Evolutionary conservation across 78 protist species (phyloP).

Genomic region (Goniomonas avonlea): DNA sequence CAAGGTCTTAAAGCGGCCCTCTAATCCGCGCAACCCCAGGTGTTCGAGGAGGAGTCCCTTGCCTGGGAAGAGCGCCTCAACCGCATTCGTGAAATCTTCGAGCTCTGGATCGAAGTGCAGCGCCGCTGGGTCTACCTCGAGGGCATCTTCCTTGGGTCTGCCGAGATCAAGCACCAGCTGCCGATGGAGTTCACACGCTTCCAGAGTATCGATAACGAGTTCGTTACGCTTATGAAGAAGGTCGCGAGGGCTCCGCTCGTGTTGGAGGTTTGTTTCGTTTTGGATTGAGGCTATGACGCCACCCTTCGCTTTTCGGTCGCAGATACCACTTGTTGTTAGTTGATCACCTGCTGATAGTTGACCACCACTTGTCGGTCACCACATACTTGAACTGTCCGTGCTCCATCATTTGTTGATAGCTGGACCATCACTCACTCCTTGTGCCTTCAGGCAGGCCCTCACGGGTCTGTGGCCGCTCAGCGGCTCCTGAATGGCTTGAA

Average conservation of each 20-base stretch:
- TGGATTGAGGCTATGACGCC: too few relatives aligned
- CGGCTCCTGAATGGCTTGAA: too few relatives aligned
- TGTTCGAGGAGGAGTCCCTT: constrained; percentile 73
- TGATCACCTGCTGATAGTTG: too few relatives aligned
- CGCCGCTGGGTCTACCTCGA: constrained; percentile 91
- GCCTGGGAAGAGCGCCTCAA: constrained; percentile 83
- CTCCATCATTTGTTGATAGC: too few relatives aligned
- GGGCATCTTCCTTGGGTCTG: constrained; percentile 82
- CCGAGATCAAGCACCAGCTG: constrained; percentile 81
- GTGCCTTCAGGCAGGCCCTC: too few relatives aligned
- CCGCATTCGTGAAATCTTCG: constrained; percentile 53
- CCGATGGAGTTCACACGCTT: constrained; percentile 77
- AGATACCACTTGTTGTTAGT: too few relatives aligned
- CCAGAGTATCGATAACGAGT: constrained; percentile 69
- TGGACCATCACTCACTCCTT: too few relatives aligned
- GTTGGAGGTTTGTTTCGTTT: too few relatives aligned
- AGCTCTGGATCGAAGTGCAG: constrained; percentile 89
- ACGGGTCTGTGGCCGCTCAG: too few relatives aligned
- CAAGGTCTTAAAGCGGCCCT: not conserved
- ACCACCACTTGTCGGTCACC: too few relatives aligned
- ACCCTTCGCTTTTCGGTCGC: too few relatives aligned
- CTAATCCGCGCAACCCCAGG: constrained; percentile 4
- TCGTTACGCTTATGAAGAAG: constrained; percentile 67
- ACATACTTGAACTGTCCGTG: too few relatives aligned
- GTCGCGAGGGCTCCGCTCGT: constrained; percentile 47